These are phyloP conservation scores for Globisporangium rhizosaccharum DNA, from an alignment of 352 stramenopile genomes.

Conservation along the genomic window DNA sequence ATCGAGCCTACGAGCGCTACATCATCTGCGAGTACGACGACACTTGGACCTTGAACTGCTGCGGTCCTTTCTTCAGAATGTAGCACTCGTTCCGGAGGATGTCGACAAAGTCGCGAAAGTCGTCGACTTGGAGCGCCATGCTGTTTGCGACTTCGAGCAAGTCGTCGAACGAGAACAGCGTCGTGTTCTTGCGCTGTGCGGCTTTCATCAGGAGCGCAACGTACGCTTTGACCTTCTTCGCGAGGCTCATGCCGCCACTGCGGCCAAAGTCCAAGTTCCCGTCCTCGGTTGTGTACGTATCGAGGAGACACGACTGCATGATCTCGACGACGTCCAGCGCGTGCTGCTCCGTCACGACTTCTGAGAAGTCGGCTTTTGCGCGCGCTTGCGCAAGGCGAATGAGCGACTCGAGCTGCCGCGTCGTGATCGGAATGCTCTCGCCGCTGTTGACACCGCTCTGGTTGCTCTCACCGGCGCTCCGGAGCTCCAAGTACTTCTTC, in stretches of 20 bases:
- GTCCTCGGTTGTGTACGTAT: conserved; percentile 87
- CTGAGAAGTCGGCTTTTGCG: conserved; percentile 92
- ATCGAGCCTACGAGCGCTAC: not conserved
- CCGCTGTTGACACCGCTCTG: conserved; percentile 46
- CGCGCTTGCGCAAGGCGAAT: conserved; percentile 89
- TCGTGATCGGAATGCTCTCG: conserved; percentile 90
- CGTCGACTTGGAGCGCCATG: conserved; percentile 69
- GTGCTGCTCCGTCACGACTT: conserved; percentile 91
- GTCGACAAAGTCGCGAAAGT: conserved; percentile 83
- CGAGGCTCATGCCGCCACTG: conserved; percentile 57
- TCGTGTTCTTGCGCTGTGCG: conserved; percentile 46
- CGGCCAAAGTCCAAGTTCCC: conserved; percentile 85
- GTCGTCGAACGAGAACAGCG: conserved; percentile 74
- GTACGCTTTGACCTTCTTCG: conserved; percentile 80
- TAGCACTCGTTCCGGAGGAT: conserved; percentile 85
- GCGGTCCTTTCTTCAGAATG: conserved; percentile 76
- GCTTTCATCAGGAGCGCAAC: conserved; percentile 71
- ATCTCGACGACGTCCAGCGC: conserved; percentile 96
- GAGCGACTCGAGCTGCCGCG: conserved; percentile 94
- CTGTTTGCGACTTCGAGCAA: conserved; percentile 65
- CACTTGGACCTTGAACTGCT: conserved; percentile 74
- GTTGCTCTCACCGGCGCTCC: conserved; percentile 50
- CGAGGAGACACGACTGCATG: conserved; percentile 91
- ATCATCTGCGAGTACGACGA: conserved; percentile 35
- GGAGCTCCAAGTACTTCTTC: conserved; percentile 87